These are phyloP conservation scores for Curvularia hawaiiensis DNA, from an alignment of 2,329 filamentous ascomycete species.

Conservation along the genomic window DNA sequence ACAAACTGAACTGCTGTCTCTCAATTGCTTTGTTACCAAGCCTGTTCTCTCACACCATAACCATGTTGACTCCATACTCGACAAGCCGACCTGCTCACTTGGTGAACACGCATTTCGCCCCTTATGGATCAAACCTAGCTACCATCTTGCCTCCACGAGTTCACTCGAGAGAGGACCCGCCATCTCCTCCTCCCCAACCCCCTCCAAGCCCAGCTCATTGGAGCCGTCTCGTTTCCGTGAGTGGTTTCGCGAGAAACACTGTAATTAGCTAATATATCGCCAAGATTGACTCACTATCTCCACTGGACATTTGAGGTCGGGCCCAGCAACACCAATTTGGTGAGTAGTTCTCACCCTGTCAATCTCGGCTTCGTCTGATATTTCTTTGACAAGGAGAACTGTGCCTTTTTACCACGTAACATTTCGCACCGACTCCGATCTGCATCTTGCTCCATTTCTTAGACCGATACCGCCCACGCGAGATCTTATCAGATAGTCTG, in stretches of 20 bases:
- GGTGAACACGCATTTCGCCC: background rate
- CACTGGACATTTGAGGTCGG: slow-evolving; percentile 21
- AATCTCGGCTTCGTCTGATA: slow-evolving; percentile 4
- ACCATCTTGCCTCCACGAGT: slow-evolving; percentile 19
- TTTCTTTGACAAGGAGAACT: slow-evolving; percentile 3
- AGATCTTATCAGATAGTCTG: background rate
- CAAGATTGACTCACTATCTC: slow-evolving; percentile 30
- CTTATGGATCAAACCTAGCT: slow-evolving; percentile 1
- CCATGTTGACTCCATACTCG: slow-evolving; percentile 1
- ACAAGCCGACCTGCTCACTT: background rate
- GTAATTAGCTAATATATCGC: slow-evolving; percentile 18
- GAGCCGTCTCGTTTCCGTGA: slow-evolving; percentile 26
- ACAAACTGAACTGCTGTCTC: background rate
- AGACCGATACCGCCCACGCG: background rate
- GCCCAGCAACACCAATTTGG: slow-evolving; percentile 3
- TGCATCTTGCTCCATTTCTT: background rate
- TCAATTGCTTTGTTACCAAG: background rate
- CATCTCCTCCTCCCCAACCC: slow-evolving; percentile 48
- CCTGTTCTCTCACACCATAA: slow-evolving; percentile 2
- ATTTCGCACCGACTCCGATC: background rate
- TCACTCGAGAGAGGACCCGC: slow-evolving; percentile 45
- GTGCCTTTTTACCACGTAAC: background rate
- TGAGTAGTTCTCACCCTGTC: background rate
- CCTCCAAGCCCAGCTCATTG: slow-evolving; percentile 47
- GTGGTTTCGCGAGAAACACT: slow-evolving; percentile 14